Percentiles rank a stretch among this genome's conserved stretches.
Evolutionary conservation across 164 flowering plant species (phyloP).

Genomic region (Buxus sempervirens): DNA sequence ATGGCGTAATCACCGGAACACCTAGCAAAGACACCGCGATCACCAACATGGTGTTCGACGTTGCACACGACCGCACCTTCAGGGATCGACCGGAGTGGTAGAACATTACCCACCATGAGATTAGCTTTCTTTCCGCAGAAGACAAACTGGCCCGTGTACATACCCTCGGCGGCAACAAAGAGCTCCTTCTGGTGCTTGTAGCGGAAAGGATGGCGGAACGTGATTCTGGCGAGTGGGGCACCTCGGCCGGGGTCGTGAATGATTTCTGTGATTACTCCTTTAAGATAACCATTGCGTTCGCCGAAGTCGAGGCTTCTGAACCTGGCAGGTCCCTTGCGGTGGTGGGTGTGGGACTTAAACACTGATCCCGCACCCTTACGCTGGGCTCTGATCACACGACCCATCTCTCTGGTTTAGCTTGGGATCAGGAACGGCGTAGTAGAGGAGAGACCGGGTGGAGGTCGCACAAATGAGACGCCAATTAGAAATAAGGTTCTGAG

Average conservation of each 20-base stretch:
- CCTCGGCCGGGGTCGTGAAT: slow-evolving; percentile 72
- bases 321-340: slow-evolving; percentile 60
- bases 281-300: slow-evolving; percentile 61
- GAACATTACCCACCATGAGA: slow-evolving; percentile 52
- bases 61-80: slow-evolving; percentile 70
- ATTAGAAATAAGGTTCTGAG: background rate
- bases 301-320: slow-evolving; percentile 61
- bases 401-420: slow-evolving; percentile 32
- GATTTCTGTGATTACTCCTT: slow-evolving; percentile 57
- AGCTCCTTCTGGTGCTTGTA: slow-evolving; percentile 67
- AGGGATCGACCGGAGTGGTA: slow-evolving; percentile 49
- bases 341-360: slow-evolving; percentile 65
- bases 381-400: slow-evolving; percentile 58
- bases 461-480: too few species aligned
- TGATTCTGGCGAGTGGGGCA: slow-evolving; percentile 54
- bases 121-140: slow-evolving; percentile 64
- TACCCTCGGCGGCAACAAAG: slow-evolving; percentile 64
- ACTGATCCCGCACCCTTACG: slow-evolving; percentile 68
- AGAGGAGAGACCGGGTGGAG: too few species aligned
- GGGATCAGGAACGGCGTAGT: background rate
- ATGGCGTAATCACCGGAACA: slow-evolving; percentile 63
- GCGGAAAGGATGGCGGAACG: slow-evolving; percentile 61
- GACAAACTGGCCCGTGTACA: slow-evolving; percentile 58
- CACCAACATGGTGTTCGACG: slow-evolving; percentile 67
- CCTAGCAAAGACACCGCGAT: slow-evolving; percentile 58